phyloP scores from a whole-genome alignment of 2,329 filamentous ascomycete species.

The Albophoma yamanashiensis region DNA sequence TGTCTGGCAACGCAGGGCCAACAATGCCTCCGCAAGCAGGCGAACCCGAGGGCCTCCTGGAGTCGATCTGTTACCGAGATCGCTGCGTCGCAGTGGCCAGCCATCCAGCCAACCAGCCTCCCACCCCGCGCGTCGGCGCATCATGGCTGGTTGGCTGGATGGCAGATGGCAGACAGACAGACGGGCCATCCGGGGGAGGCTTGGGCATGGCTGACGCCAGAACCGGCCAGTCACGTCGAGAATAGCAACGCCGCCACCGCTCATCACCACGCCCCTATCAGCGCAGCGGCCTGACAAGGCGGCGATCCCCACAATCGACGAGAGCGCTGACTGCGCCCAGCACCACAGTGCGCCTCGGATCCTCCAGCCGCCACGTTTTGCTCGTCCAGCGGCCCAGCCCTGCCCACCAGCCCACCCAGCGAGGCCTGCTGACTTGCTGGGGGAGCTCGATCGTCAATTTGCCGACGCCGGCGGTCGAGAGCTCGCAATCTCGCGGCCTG shows the following conservation, averaged over 20 bases:
- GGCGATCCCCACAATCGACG: not conserved
- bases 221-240: conserved; percentile 1
- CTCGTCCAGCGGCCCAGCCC: not conserved
- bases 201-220: conserved; percentile 1
- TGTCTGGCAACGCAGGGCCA: not conserved
- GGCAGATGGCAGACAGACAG: not conserved
- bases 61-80: not conserved
- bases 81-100: not conserved
- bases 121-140: not conserved
- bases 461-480: not conserved
- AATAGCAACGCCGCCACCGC: not conserved
- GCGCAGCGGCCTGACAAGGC: not conserved
- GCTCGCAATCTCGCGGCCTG: not conserved
- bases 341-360: not conserved
- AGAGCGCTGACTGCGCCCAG: not conserved
- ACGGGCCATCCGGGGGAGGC: not conserved
- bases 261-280: not conserved
- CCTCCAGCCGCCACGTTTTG: not conserved
- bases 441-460: not conserved
- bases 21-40: not conserved
- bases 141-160: too few species aligned
- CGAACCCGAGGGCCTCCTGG: not conserved
- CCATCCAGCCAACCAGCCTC: not conserved
- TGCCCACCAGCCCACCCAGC: not conserved
- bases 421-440: not conserved